Evolutionary conservation across 495 filamentous ascomycete genomes (phyloP), one percentile per base, ranked within the genome.

Genomic region (Pseudomonodictys pantanalensis): DNA sequence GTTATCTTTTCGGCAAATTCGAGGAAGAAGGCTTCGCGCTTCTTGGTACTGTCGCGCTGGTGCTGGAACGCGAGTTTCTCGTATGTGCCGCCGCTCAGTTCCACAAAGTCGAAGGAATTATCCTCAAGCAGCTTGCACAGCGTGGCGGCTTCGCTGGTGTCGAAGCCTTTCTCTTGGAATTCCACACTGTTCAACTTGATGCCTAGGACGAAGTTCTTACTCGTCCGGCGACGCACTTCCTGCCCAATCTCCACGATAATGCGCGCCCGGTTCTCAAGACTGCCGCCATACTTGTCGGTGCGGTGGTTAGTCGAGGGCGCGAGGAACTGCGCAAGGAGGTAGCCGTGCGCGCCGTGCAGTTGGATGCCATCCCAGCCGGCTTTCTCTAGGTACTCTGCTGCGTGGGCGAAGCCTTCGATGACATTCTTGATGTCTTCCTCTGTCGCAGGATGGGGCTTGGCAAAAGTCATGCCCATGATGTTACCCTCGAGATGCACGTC

Each of bases 111-210:
- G 66, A 87, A 83, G 9, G 66, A 32, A 50, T 77, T 72, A 33
- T 70, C 52, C 64, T 88, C 85, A 5, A 87, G 76, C 12, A 75
- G 68, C 43, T 69, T 61, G 64, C 82, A 83, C 1, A 87, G 73
- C n/a, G 74, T 55, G 56, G 73, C 73, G 8, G 80, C 79, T 44
- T 87, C 85, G 20, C 82, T 77, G 6, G 79, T 68, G 32, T 75
- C 56, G 66, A 87, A 81, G 10, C 84, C 84, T 15, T 76, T 70
- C 15, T 79, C 74, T 66, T 89, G 82, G 69, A 86, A 86, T 68
- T 88, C 84, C 60, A 85, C 83, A 61, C 78, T 83, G 72, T 88
- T 88, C 65, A 88, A 71, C 71, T 88, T 88, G 69, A 86, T 84
- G 42, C 78, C 75, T 29, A 88, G 63, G 33, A 85, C 78, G 73